A percentile compares a stretch with the other conserved stretches of the same genome.
phyloP scores from a whole-genome alignment of 768 basidiomycete genomes.

The Auriculariales sp. region DNA sequence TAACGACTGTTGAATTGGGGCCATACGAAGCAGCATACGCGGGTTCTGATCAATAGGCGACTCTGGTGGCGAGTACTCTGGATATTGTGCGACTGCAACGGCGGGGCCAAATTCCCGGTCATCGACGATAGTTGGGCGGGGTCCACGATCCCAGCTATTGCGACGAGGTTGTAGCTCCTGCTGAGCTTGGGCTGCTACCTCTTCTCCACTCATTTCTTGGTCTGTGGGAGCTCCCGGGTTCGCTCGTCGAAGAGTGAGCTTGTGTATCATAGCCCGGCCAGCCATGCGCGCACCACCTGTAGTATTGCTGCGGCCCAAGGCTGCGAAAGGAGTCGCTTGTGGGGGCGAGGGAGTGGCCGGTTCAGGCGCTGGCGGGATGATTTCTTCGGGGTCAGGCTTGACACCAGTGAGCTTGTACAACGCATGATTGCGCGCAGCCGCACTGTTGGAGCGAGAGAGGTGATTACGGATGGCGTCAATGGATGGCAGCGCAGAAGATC shows the following conservation, averaged over 20 bases:
- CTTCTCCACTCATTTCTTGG: constrained; percentile 38
- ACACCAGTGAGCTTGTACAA: constrained; percentile 79
- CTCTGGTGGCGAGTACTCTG: no score
- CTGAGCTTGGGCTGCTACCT: no score
- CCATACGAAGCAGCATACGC: no score
- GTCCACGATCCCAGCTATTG: neutral
- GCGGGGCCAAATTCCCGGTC: neutral
- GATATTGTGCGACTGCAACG: no score
- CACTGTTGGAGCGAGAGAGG: constrained; percentile 84
- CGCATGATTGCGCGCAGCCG: constrained; percentile 61
- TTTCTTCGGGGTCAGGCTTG: constrained; percentile 29
- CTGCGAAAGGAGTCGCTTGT: constrained; percentile 30
- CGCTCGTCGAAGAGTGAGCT: constrained; percentile 30
- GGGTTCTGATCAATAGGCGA: no score
- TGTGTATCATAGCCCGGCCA: constrained; percentile 43
- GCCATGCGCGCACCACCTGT: constrained; percentile 68
- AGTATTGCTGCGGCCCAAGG: constrained; percentile 57
- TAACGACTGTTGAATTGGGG: no score
- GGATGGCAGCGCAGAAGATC: constrained; percentile 24
- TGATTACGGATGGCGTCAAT: constrained; percentile 29
- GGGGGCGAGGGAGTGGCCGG: constrained; percentile 30
- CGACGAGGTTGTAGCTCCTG: no score
- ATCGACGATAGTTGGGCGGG: neutral
- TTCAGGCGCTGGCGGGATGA: constrained; percentile 33
- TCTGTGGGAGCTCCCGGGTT: constrained; percentile 40